A percentile compares a stretch with the other conserved stretches of the same genome.
Evolutionary conservation across 1,284 basidiomycete species (phyloP).

Genomic region (Lentinus polychrous): DNA sequence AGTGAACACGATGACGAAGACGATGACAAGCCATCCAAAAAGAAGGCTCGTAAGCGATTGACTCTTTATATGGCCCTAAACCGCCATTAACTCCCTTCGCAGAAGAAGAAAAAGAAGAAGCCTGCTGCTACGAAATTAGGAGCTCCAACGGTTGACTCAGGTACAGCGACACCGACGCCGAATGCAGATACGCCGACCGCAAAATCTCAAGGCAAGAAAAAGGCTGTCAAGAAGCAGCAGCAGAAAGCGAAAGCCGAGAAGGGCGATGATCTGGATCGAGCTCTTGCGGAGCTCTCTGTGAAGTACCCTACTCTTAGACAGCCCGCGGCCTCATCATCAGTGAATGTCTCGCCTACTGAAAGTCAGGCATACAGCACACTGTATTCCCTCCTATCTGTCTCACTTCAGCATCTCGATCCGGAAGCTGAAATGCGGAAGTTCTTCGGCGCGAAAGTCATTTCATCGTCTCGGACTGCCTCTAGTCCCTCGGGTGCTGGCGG

Average conservation of each 20-base stretch:
- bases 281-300: slow-evolving; percentile 72
- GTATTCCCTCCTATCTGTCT: slow-evolving; percentile 64
- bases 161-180: slow-evolving; percentile 24
- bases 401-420: slow-evolving; percentile 72
- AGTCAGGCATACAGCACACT: slow-evolving; percentile 30
- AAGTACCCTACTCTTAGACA: slow-evolving; percentile 60
- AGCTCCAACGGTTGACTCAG: slow-evolving; percentile 20
- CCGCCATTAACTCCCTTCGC: slow-evolving; percentile 3
- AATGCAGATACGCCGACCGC: slow-evolving; percentile 20
- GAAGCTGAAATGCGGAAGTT: slow-evolving; percentile 87
- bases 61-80: not conserved
- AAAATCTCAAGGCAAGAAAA: slow-evolving; percentile 29
- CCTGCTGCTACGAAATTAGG: slow-evolving; percentile 13
- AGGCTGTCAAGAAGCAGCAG: slow-evolving; percentile 44
- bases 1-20: slow-evolving; percentile 21
- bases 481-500: slow-evolving; percentile 6
- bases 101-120: slow-evolving; percentile 53
- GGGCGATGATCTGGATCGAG: slow-evolving; percentile 75
- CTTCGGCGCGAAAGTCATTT: slow-evolving; percentile 85
- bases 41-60: slow-evolving; percentile 34
- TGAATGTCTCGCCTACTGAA: slow-evolving; percentile 17
- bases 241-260: slow-evolving; percentile 51
- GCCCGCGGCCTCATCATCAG: slow-evolving; percentile 18
- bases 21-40: slow-evolving; percentile 35
- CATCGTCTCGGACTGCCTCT: slow-evolving; percentile 44